A percentile compares a stretch with the other conserved stretches of the same genome.
These are phyloP conservation scores for Chaetomium sp. DNA, from an alignment of 2,329 filamentous ascomycete species.

Conservation along the genomic window DNA sequence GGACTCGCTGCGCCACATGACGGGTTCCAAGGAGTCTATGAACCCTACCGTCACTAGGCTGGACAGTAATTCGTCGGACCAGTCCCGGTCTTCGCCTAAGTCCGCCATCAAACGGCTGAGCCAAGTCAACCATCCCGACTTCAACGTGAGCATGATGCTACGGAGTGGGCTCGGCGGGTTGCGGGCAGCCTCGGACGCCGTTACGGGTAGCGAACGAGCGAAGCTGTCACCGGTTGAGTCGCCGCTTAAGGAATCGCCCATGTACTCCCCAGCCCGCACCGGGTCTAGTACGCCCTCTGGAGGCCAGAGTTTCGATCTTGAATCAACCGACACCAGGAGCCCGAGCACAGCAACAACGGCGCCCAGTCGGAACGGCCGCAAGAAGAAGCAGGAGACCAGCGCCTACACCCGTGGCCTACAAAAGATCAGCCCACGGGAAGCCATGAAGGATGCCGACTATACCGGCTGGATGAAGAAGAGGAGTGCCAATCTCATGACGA, in stretches of 20 bases:
- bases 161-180: constrained; percentile 69
- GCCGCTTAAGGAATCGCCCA: constrained; percentile 53
- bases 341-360: constrained; percentile 53
- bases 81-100: constrained; percentile 43
- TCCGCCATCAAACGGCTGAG: constrained; percentile 49
- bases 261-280: constrained; percentile 70
- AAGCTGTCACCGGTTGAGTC: constrained; percentile 57
- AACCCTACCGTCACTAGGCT: constrained; percentile 64
- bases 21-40: constrained; percentile 56
- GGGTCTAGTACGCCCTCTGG: constrained; percentile 71
- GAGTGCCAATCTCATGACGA: constrained; percentile 92
- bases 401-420: constrained; percentile 86
- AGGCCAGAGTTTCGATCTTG: constrained; percentile 74
- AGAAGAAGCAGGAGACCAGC: constrained; percentile 94
- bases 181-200: constrained; percentile 80
- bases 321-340: constrained; percentile 68
- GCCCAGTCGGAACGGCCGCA: constrained; percentile 52
- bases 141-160: constrained; percentile 56
- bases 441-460: constrained; percentile 85
- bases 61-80: constrained; percentile 47
- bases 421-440: constrained; percentile 78
- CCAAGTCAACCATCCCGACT: constrained; percentile 55
- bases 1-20: constrained; percentile 54
- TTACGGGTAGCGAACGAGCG: constrained; percentile 55
- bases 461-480: constrained; percentile 99